Base-by-base conservation (phyloP, 352 stramenopile species). In the Poterioochromonas sp. region DNA sequence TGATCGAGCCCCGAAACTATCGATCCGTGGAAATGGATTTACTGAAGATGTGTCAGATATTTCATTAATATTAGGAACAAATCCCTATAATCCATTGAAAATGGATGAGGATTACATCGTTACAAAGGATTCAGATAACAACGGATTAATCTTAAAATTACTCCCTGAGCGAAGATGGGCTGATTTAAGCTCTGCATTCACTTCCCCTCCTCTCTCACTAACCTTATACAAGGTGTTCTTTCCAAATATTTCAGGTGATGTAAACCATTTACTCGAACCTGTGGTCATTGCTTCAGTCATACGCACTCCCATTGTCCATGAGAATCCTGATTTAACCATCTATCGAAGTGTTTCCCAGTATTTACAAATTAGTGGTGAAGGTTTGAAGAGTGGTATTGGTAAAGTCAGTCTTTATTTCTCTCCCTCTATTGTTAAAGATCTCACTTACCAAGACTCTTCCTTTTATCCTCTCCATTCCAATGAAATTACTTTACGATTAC, bases 21-120 rank as follows among this genome's bases (percentile, higher is more conserved):
- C 58, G 5, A 80, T 80, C 37, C n/a, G 29, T 3, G 77, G 77
- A n/a, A 51, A 0, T 37, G 77, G 77, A 15, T 80, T 80, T 78
- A 41, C 62, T 68, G 41, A 20, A 26, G 60, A 69, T 69, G 60
- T 26, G 18, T 26, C 8, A 8, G 60, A 69, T 26, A 69, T 69
- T n/a, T 41, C 29, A n/a, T n/a, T 69, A 69, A n/a, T 26, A 20
- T 18, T 69, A 41, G 11, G 11, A 18, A 20, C 29, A 18, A 69
- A 8, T 18, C 8, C 8, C 11, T 11, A 41, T 8, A 18, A 35
- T 18, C 60, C 60, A n/a, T 26, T 69, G n/a, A 41, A 20, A 26
- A 41, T 69, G 60, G 60, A 69, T 26, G 26, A 69, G 60, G 60
- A 69, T 26, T 69, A n/a, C n/a, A 35, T 69, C 8, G 11, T 69